phyloP scores from a whole-genome alignment of 148 eudicot genomes.

The Diospyros kaki region DNA sequence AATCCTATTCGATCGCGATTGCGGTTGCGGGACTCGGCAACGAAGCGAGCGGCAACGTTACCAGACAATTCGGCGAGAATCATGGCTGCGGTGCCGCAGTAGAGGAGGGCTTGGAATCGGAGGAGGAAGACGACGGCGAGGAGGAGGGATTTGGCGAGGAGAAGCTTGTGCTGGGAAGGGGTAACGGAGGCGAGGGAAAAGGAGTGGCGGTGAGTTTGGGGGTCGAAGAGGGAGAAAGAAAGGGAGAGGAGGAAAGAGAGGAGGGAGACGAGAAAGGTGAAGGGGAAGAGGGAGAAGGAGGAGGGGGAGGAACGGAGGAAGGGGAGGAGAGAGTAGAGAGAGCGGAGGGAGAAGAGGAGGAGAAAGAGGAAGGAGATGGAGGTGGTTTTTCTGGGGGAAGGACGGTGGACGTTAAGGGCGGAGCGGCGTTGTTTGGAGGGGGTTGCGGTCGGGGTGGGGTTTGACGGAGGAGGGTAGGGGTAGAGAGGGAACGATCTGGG shows the following conservation, averaged over 20 bases:
- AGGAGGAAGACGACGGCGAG: slow-evolving; percentile 73
- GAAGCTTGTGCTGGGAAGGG: slow-evolving; percentile 38
- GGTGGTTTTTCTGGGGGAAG: slow-evolving; percentile 18
- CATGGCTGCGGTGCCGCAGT: slow-evolving; percentile 84
- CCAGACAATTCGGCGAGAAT: slow-evolving; percentile 83
- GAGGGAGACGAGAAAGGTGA: slow-evolving; percentile 39
- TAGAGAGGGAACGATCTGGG: slow-evolving; percentile 31
- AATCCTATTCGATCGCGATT: slow-evolving; percentile 30
- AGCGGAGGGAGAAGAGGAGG: slow-evolving; percentile 74
- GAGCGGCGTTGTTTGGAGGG: slow-evolving; percentile 56
- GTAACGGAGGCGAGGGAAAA: slow-evolving; percentile 44
- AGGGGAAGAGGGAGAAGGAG: slow-evolving; percentile 76
- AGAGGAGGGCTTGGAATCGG: slow-evolving; percentile 79
- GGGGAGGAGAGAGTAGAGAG: slow-evolving; percentile 66
- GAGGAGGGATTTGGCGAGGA: slow-evolving; percentile 49
- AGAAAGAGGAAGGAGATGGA: slow-evolving; percentile 53
- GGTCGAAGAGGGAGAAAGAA: slow-evolving; percentile 24
- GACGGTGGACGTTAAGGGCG: slow-evolving; percentile 17
- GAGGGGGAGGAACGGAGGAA: slow-evolving; percentile 88
- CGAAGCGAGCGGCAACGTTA: slow-evolving; percentile 52
- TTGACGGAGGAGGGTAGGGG: slow-evolving; percentile 25
- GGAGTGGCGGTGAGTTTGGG: slow-evolving; percentile 24
- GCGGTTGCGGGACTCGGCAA: slow-evolving; percentile 30
- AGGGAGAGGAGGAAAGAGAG: slow-evolving; percentile 47
- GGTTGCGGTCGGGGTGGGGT: slow-evolving; percentile 51